phyloP scores from a whole-genome alignment of 2,329 filamentous ascomycete species.

The Botrytis medusae region DNA sequence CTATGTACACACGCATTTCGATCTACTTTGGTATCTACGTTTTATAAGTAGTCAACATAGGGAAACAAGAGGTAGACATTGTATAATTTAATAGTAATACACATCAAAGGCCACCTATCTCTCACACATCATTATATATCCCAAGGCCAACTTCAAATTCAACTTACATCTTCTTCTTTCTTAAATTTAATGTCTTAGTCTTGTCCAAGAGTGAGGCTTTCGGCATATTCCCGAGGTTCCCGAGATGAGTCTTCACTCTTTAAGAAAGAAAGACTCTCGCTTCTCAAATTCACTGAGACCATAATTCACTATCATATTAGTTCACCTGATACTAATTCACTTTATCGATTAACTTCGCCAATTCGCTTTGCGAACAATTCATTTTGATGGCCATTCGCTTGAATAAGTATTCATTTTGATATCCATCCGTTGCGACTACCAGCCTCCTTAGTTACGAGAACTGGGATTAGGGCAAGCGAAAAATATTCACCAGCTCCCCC shows the following conservation, averaged over 20 bases:
- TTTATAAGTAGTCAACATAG: not conserved
- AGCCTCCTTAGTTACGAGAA: not conserved
- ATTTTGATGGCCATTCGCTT: not conserved
- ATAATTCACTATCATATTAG: not conserved
- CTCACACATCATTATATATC: not conserved
- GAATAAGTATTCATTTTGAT: not conserved
- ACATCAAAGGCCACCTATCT: not conserved
- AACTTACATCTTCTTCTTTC: not conserved
- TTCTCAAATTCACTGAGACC: not conserved
- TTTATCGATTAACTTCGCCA: too few species aligned
- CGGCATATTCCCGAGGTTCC: not conserved
- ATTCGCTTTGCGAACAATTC: too few species aligned
- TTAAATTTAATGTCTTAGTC: not conserved
- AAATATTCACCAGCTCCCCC: not conserved
- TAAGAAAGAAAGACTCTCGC: not conserved
- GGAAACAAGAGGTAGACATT: not conserved
- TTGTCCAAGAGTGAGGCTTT: not conserved
- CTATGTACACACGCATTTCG: not conserved
- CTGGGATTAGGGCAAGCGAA: not conserved
- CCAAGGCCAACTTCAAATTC: not conserved
- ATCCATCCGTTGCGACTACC: not conserved
- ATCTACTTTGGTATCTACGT: not conserved
- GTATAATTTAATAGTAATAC: not conserved
- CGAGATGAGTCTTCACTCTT: not conserved
- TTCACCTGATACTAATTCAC: not conserved